Evolutionary conservation across 139 green algal genomes (phyloP), one percentile per base, ranked within the genome.

Genomic region (Coelastrella sp.): DNA sequence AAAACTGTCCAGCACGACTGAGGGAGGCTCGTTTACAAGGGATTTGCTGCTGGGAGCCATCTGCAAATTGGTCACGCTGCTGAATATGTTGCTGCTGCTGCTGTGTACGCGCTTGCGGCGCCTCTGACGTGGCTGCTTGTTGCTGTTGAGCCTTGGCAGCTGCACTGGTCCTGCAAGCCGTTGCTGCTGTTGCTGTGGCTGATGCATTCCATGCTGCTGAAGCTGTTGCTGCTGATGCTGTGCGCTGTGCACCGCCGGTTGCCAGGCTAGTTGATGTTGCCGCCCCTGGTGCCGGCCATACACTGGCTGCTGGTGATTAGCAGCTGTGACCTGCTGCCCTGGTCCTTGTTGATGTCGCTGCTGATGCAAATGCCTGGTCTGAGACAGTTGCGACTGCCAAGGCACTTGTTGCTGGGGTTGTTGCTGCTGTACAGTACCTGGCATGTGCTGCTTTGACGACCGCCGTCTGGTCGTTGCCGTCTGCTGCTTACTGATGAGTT

Each of bases 51-150:
- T 66, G 5, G 85, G 85, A 32, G 73, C 85, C 20, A 83, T 23
- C 3, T 60, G 11, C 57, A 83, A 68, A 8, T 58, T 47, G 16
- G 32, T 80, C 73, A 74, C 58, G 13, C 8, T 64, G 84, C 84
- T 80, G 68, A 61, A 57, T 23, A 54, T 22, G 58, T 22, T 59
- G 85, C 22, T 84, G 85, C 74, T 90, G 82, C 54, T 64, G 22
- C 14, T 86, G n/a, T 20, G 61, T 19, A 13, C 61, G 61, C 61
- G 61, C 61, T 71, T 71, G 13, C 7, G 2, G 7, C 74, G 54
- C 17, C 60, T 56, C 59, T 86, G 59, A 17, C 14, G 11, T 17
- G 65, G 83, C 22, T 80, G 74, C 7, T 80, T 80, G 58, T 13
- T 57, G 74, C 74, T 16, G 22, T 80, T 16, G n/a, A 59, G 74